Evolutionary conservation across 1,284 basidiomycete species (phyloP), one percentile per base, ranked within the genome.

Genomic region (Rhodotorula sp.): DNA sequence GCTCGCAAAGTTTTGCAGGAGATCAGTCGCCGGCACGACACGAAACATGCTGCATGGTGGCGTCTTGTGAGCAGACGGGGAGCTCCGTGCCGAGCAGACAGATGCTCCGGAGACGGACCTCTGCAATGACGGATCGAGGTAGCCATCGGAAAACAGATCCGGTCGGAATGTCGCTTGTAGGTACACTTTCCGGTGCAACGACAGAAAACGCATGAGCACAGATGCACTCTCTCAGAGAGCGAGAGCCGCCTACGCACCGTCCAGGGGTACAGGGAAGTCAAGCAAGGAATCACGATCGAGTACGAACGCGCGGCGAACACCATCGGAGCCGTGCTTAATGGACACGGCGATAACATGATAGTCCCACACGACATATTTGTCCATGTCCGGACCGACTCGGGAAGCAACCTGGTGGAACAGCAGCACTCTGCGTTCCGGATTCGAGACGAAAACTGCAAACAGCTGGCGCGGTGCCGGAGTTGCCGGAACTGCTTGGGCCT

Each of bases 361-460:
- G 79, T 91, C 89, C 89, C 90, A 91, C 49, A 91, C 80, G 16
- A 90, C 86, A 79, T 75, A 73, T 62, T 80, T 76, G 58, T 51
- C 72, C 43, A 69, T 58, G 5, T 75, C 78, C 39, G 80, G 77
- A 29, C 78, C 79, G 2, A 54, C 48, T 2, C 29, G 46, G 16
- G 83, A 83, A 34, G 81, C 81, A 74, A 84, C 86, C 79, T 90
- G 89, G 64, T 83, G 84, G 86, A 88, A 89, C 47, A 91, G 79
- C 29, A 87, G 86, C 39, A 88, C 86, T 81, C 84, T 86, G 79
- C 85, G 87, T 56, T 81, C 79, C 65, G 77, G 78, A 79, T 91
- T 91, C 5, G 88, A 90, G 72, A 91, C 85, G 82, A 91, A 88
- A 43, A 89, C 82, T 64, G 83, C 85, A 79, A 82, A 87, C 61